Evolutionary conservation across 2,329 filamentous ascomycete genomes (phyloP).

Genomic region (Monilinia polystroma): DNA sequence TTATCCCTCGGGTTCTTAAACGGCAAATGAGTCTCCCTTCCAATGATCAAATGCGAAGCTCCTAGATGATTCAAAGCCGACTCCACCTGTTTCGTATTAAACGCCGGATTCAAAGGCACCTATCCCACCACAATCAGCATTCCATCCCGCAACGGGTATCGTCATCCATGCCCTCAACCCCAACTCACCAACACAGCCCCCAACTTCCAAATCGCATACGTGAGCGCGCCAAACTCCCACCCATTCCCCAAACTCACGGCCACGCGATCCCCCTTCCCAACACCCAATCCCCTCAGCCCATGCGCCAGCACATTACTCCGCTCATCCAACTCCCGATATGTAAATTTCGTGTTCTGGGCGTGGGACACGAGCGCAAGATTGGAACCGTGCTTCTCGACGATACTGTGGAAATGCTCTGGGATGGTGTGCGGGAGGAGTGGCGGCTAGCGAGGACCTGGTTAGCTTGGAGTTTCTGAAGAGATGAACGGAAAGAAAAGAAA

Average conservation of each 20-base stretch:
- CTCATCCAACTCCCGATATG: slow-evolving; percentile 72
- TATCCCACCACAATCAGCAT: slow-evolving; percentile 33
- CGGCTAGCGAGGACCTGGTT: slow-evolving; percentile 50
- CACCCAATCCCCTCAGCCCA: slow-evolving; percentile 67
- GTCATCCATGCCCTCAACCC: no score
- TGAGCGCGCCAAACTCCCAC: slow-evolving; percentile 78
- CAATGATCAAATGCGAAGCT: slow-evolving; percentile 74
- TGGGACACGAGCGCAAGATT: slow-evolving; percentile 57
- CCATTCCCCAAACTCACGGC: slow-evolving; percentile 85
- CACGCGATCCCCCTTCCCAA: slow-evolving; percentile 79
- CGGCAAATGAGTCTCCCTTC: slow-evolving; percentile 82
- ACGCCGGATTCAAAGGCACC: slow-evolving; percentile 89
- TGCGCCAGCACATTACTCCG: slow-evolving; percentile 74
- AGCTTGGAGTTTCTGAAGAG: background rate
- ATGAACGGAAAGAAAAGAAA: no score
- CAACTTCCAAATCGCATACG: slow-evolving; percentile 89
- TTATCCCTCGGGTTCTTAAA: slow-evolving; percentile 63
- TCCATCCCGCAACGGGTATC: background rate
- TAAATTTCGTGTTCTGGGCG: slow-evolving; percentile 51
- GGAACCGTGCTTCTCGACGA: slow-evolving; percentile 65
- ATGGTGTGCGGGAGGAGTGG: slow-evolving; percentile 67
- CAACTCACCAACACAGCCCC: slow-evolving; percentile 74
- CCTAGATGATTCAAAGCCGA: slow-evolving; percentile 75
- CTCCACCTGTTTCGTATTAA: slow-evolving; percentile 75
- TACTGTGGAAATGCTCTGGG: slow-evolving; percentile 66